These are phyloP conservation scores for Suillus bovinus DNA, from an alignment of 768 basidiomycete species.

Conservation along the genomic window DNA sequence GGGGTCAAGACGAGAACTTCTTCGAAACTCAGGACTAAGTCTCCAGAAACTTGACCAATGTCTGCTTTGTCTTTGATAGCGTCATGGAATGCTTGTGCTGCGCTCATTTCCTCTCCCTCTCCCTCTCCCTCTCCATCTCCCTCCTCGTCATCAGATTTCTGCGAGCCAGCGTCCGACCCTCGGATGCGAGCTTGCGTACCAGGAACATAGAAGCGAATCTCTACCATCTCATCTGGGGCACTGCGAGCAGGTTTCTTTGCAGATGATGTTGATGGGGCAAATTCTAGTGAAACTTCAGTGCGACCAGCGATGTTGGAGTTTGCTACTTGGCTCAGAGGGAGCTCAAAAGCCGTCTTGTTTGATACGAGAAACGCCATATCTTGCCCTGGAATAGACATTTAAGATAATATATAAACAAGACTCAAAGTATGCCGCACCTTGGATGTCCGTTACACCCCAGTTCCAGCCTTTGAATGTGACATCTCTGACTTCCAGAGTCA, in stretches of 20 bases:
- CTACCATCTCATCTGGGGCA: conserved; percentile 83
- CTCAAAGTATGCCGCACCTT: conserved; percentile 54
- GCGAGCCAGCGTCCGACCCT: conserved; percentile 72
- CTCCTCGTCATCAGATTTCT: conserved; percentile 69
- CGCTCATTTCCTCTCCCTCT: conserved; percentile 80
- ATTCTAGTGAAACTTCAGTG: conserved; percentile 99
- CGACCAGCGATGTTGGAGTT: conserved; percentile 98
- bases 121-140: conserved; percentile 28
- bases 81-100: conserved; percentile 97
- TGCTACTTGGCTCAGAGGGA: conserved; percentile 83
- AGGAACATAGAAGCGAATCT: conserved; percentile 96
- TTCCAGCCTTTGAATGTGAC: conserved; percentile 95
- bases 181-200: conserved; percentile 65
- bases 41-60: conserved; percentile 87
- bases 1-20: conserved; percentile 95
- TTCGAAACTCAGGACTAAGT: conserved; percentile 91
- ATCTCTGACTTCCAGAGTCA: conserved; percentile 85
- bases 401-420: neutral
- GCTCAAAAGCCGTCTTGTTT: conserved; percentile 85
- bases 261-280: conserved; percentile 51
- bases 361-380: conserved; percentile 91
- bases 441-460: conserved; percentile 95
- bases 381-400: conserved; percentile 54
- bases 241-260: conserved; percentile 44
- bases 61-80: conserved; percentile 95